Base-by-base conservation (phyloP, 2,329 filamentous ascomycete species). In the Botrytis fragariae region DNA sequence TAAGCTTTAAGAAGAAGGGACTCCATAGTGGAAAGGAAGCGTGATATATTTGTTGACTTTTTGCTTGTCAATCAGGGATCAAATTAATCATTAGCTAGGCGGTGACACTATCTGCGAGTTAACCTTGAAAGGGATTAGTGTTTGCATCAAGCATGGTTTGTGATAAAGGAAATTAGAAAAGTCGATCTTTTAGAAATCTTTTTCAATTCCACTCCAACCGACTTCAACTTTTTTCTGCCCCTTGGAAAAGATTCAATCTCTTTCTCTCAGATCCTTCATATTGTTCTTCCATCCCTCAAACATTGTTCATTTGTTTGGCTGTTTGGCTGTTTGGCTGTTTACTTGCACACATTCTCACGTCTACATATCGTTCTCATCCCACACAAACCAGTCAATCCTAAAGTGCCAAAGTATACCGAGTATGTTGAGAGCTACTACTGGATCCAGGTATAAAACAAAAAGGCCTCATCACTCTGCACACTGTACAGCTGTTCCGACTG, bases 81-180 rank as follows among this genome's bases (percentile, higher is more conserved):
- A 44, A 44, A 44, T 44, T 32, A 29, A 29, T 63, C 37, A 44
- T 63, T 44, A 42, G 59, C 20, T 35, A 9, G 64, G 32, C 44
- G 45, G 64, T 68, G 45, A 68, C 65, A 68, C 35, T 57, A 65
- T 48, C 44, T 3, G 42, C 12, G n/a, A 65, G 20, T 22, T 42
- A 42, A 32, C 6, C 18, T 2, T 29, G 22, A 57, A 57, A 2
- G 12, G n/a, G 65, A 4, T 57, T 68, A 68, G 65, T 3, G 35
- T 57, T 4, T 12, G 22, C 0, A 9, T 14, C 8, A 16, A 16
- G 48, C 25, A 32, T 42, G 25, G 18, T 8, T 32, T 42, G 22
- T 37, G n/a, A 69, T 60, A 69, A 61, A 69, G 67, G 67, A 69
- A 69, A 60, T 69, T n/a, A 60, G 35, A 44, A 60, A 69, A 60